phyloP scores from a whole-genome alignment of 2,329 filamentous ascomycete species.

The Calonectria hongkongensis region DNA sequence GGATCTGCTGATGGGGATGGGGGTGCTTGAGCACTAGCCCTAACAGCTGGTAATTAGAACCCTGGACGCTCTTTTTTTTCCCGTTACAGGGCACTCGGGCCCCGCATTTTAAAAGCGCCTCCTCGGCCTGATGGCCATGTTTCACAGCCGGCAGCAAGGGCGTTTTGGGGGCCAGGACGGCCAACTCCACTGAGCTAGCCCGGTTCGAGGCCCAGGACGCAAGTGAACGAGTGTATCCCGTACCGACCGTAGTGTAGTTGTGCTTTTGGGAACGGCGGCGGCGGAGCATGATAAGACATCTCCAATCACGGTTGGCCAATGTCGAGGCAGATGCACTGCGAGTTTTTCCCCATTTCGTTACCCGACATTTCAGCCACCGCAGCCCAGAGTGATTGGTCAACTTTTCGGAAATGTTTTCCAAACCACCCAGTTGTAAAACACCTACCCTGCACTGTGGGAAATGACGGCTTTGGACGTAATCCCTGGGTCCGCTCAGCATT shows the following conservation, averaged over 20 bases:
- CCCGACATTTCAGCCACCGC: constrained; percentile 15
- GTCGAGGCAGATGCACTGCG: not conserved
- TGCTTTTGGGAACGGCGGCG: not conserved
- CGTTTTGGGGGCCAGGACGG: constrained; percentile 18
- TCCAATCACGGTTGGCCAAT: not conserved
- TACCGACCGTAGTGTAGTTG: not conserved
- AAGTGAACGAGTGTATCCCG: not conserved
- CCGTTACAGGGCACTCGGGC: constrained; percentile 18
- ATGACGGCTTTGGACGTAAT: not conserved
- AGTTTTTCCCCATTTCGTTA: constrained; percentile 3
- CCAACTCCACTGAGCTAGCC: constrained; percentile 14
- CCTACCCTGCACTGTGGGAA: constrained; percentile 19
- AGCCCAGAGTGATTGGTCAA: constrained; percentile 16
- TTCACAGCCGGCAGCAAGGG: constrained; percentile 16
- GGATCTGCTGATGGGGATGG: not conserved
- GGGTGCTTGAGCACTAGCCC: constrained; percentile 21
- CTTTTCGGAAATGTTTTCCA: constrained; percentile 23
- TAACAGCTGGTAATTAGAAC: constrained; percentile 30
- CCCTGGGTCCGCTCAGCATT: not conserved
- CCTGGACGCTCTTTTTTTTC: constrained; percentile 21
- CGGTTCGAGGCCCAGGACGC: constrained; percentile 2
- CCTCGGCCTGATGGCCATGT: constrained; percentile 15
- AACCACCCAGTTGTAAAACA: constrained; percentile 1
- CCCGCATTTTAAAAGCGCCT: constrained; percentile 33
- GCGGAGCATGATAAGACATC: not conserved